Base-by-base conservation (phyloP, 306 rosid species). In the Macrotyloma uniflorum region DNA sequence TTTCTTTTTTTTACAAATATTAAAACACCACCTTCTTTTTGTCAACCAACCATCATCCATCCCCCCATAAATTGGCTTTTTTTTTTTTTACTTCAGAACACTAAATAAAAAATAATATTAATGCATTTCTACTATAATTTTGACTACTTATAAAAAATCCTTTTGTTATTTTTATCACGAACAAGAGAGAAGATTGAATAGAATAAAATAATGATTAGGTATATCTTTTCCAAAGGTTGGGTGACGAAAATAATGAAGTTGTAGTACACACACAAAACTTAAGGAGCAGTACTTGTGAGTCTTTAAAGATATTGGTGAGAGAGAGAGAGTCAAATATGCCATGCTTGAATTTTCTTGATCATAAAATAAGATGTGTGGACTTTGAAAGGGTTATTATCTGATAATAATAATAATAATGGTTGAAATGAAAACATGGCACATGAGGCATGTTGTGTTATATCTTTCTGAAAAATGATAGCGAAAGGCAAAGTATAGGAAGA, bases 401-500 rank as follows among this genome's bases (percentile, higher is more conserved):
- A n/a, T n/a, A 53, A 28, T 26, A 26, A 26, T 26, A 26, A 26
- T 2, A 26, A 26, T 22, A 20, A 72, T 33, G 75, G n/a, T 67
- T 57, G 42, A 40, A 80, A 74, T 67, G 54, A 69, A 49, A 69
- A 40, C 61, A 50, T 58, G 68, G 73, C 51, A 75, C 81, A 76
- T 58, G 77, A 59, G 30, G 43, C 45, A 43, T 74, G 54, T 22
- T 69, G 77, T 69, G 51, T 46, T 35, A 33, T 70, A 57, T 32
- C 76, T 65, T 30, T 43, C 36, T 30, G 2, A 58, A 54, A 19
- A 63, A 30, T 66, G 69, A 80, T 67, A 80, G 76, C 4, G 76
- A 74, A 81, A 67, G 84, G 76, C 71, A 67, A 75, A 74, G 75
- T 0, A 23, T 28, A 58, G 65, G 65, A 74, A 22, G 84, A 64